A percentile compares a stretch with the other conserved stretches of the same genome.
These are phyloP conservation scores for Allomyces macrogynus DNA, from an alignment of 192 early-diverging fungal genomes.

Conservation along the genomic window DNA sequence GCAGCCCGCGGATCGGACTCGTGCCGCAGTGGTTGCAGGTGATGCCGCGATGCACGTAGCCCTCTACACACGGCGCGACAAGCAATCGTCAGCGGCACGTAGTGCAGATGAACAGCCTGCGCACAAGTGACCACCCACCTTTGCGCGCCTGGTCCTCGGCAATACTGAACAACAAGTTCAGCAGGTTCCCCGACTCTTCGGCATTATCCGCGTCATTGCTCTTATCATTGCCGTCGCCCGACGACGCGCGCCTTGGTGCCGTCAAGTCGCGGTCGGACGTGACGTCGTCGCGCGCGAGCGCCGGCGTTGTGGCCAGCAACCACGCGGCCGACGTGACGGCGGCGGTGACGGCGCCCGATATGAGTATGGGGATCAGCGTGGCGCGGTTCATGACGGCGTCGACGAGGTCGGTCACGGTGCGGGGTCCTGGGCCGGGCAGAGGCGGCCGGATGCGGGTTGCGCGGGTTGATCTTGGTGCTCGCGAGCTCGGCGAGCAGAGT, in stretches of 20 bases:
- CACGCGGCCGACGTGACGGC: not conserved
- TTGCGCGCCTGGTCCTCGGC: conserved; percentile 69
- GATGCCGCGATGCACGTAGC: conserved; percentile 54
- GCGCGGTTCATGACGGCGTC: not conserved
- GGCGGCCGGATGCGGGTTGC: too few relatives aligned
- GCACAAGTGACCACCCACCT: conserved; percentile 23
- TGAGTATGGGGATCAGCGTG: not conserved
- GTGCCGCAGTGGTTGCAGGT: conserved; percentile 78
- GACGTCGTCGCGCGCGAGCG: not conserved
- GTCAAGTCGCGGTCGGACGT: too few relatives aligned
- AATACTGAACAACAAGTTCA: conserved; percentile 61
- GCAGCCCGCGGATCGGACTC: conserved; percentile 68
- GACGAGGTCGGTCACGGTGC: too few relatives aligned
- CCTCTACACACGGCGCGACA: conserved; percentile 11
- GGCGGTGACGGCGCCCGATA: not conserved
- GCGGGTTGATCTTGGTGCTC: too few relatives aligned
- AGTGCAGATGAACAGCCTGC: conserved; percentile 21
- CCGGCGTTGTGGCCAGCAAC: not conserved
- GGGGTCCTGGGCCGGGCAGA: too few relatives aligned
- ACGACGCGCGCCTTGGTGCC: too few relatives aligned
- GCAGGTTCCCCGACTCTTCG: conserved; percentile 24
- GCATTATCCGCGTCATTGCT: not conserved
- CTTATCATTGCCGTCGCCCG: not conserved
- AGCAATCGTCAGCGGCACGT: conserved; percentile 24
- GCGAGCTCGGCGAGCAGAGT: too few relatives aligned